Percentiles rank a stretch among this genome's conserved stretches.
phyloP scores from a whole-genome alignment of 2,329 filamentous ascomycete genomes.

The Colletotrichum sp. region DNA sequence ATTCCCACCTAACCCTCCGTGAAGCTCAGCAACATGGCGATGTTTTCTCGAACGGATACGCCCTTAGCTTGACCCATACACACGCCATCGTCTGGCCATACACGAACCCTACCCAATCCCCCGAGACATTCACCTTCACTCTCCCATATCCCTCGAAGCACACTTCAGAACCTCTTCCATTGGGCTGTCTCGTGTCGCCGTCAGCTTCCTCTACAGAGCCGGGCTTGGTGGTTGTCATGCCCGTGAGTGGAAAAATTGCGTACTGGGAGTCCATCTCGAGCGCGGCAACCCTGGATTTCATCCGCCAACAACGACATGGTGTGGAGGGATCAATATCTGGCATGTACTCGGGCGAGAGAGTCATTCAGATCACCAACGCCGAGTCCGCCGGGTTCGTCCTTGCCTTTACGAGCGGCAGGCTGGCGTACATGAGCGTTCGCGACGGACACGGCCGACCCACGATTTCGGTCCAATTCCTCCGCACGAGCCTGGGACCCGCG shows the following conservation, averaged over 20 bases:
- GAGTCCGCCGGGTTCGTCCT: conserved; percentile 88
- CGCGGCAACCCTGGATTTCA: conserved; percentile 82
- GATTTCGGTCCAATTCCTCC: conserved; percentile 79
- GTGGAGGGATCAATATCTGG: conserved; percentile 77
- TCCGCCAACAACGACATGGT: conserved; percentile 80
- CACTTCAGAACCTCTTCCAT: conserved; percentile 73
- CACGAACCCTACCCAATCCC: conserved; percentile 67
- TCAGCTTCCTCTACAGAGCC: conserved; percentile 80
- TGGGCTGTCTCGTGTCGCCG: conserved; percentile 82
- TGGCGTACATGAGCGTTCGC: conserved; percentile 85
- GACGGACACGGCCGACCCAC: conserved; percentile 86
- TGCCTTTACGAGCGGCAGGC: conserved; percentile 81
- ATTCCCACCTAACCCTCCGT: conserved; percentile 26
- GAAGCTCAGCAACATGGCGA: conserved; percentile 69
- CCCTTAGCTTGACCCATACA: conserved; percentile 78
- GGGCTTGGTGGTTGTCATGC: conserved; percentile 86
- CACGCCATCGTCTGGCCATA: conserved; percentile 94
- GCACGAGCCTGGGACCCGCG: conserved; percentile 60
- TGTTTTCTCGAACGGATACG: conserved; percentile 73
- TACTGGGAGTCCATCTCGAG: conserved; percentile 97
- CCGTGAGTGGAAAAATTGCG: conserved; percentile 81
- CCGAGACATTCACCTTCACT: conserved; percentile 80
- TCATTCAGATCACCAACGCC: conserved; percentile 79
- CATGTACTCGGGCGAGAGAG: conserved; percentile 79
- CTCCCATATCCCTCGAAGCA: conserved; percentile 76